phyloP scores from a whole-genome alignment of 2,329 filamentous ascomycete genomes.

The Hyphodiscus sp. region DNA sequence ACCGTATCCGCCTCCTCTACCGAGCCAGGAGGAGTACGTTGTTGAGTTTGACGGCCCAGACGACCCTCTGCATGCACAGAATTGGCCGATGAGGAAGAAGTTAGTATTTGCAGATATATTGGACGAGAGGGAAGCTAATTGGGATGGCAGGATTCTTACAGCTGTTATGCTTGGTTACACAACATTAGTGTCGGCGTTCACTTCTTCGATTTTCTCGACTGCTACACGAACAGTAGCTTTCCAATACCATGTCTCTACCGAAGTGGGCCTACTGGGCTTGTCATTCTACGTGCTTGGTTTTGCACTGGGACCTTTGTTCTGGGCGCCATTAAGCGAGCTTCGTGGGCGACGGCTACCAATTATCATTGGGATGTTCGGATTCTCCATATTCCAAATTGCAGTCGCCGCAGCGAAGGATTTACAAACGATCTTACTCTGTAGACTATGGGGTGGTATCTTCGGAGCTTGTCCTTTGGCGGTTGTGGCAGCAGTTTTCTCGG shows the following conservation, averaged over 20 bases:
- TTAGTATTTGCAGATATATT: constrained; percentile 32
- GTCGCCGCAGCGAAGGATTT: constrained; percentile 61
- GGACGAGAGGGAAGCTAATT: constrained; percentile 29
- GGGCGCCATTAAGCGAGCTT: constrained; percentile 68
- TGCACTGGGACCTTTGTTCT: constrained; percentile 64
- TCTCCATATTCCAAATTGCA: constrained; percentile 61
- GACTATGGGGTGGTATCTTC: constrained; percentile 69
- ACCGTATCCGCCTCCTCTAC: constrained; percentile 62
- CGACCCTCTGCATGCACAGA: constrained; percentile 80
- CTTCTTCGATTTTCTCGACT: constrained; percentile 68
- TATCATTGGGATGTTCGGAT: constrained; percentile 57
- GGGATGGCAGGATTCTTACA: constrained; percentile 45
- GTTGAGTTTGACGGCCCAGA: constrained; percentile 80
- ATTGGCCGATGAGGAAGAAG: constrained; percentile 80
- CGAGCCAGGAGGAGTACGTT: constrained; percentile 68
- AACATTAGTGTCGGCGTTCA: constrained; percentile 65
- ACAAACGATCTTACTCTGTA: constrained; percentile 61
- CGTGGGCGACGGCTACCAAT: constrained; percentile 60
- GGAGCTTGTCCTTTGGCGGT: constrained; percentile 63
- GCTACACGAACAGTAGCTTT: constrained; percentile 51
- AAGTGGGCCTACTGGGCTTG: constrained; percentile 59
- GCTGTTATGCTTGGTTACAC: constrained; percentile 66
- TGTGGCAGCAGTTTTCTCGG: constrained; percentile 64
- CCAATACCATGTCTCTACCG: constrained; percentile 53
- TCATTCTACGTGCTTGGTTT: constrained; percentile 68